A percentile compares a stretch with the other conserved stretches of the same genome.
Conservation (phyloP, 306 rosid genomes). For the Arachis hypogaea region DNA sequence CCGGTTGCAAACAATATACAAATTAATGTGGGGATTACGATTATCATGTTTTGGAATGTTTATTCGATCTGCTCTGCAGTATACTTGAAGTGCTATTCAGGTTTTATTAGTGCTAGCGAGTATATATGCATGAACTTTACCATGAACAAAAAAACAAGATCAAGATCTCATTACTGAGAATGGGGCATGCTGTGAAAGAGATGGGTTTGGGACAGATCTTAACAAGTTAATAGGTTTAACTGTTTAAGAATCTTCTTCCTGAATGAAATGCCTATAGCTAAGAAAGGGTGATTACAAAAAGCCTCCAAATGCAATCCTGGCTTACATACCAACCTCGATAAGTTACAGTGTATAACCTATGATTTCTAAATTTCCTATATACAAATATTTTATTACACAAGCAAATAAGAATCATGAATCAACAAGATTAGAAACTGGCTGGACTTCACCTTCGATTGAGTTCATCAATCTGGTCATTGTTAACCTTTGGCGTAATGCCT, state of each 20-base stretch:
- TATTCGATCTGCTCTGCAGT: not conserved
- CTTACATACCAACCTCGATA: conserved; percentile 50
- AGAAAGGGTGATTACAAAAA: conserved; percentile 33
- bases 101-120: no score
- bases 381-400: conserved; percentile 66
- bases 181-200: not conserved
- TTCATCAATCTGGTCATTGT: conserved; percentile 30
- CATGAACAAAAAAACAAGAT: no score
- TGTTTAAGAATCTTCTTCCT: conserved; percentile 23
- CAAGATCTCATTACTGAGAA: not conserved
- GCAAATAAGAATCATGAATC: conserved; percentile 68
- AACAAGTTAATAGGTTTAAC: not conserved
- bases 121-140: no score
- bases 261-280: conserved; percentile 23
- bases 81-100: no score
- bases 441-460: conserved; percentile 35
- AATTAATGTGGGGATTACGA: no score
- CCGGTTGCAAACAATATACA: not conserved
- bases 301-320: conserved; percentile 38
- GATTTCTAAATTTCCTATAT: conserved; percentile 61
- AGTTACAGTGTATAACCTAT: conserved; percentile 52
- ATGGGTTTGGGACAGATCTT: not conserved
- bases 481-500: conserved; percentile 33
- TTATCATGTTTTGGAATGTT: not conserved
- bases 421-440: conserved; percentile 45